Evolutionary conservation across 2,329 filamentous ascomycete genomes (phyloP).

Genomic region (Penicillium brevicompactum): DNA sequence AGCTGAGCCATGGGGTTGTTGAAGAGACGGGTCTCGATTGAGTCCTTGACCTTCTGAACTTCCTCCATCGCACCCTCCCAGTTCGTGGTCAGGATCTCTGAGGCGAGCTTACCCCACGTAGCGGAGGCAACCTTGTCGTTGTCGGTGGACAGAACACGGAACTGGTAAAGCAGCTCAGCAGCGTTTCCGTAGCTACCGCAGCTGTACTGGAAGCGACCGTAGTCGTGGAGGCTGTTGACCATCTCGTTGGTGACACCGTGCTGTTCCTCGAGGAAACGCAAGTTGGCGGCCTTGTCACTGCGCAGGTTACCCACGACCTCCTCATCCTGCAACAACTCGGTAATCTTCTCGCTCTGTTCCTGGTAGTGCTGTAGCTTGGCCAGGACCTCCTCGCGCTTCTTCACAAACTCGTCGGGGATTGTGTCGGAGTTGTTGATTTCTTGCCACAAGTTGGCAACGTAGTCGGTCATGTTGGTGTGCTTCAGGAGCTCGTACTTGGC

Average conservation of each 20-base stretch:
- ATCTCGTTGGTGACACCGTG: conserved; percentile 93
- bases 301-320: conserved; percentile 88
- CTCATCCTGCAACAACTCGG: conserved; percentile 80
- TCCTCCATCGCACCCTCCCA: conserved; percentile 95
- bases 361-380: conserved; percentile 79
- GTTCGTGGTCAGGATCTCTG: conserved; percentile 90
- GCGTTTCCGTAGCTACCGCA: conserved; percentile 91
- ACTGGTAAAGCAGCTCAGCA: conserved; percentile 92
- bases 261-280: conserved; percentile 96
- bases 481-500: conserved; percentile 93
- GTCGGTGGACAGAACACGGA: conserved; percentile 96
- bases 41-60: conserved; percentile 84
- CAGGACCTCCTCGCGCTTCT: conserved; percentile 87
- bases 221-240: conserved; percentile 94
- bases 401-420: conserved; percentile 79
- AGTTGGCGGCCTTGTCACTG: conserved; percentile 97
- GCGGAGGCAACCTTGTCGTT: conserved; percentile 96
- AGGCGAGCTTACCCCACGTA: conserved; percentile 97
- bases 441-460: conserved; percentile 87
- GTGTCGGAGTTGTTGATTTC: conserved; percentile 80
- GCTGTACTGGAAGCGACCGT: conserved; percentile 96
- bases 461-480: conserved; percentile 99
- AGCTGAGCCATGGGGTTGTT: conserved; percentile 95
- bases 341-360: conserved; percentile 86
- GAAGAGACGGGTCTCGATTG: conserved; percentile 92